These are phyloP conservation scores for Akebia trifoliata DNA, from an alignment of 164 flowering plant species.

Conservation along the genomic window DNA sequence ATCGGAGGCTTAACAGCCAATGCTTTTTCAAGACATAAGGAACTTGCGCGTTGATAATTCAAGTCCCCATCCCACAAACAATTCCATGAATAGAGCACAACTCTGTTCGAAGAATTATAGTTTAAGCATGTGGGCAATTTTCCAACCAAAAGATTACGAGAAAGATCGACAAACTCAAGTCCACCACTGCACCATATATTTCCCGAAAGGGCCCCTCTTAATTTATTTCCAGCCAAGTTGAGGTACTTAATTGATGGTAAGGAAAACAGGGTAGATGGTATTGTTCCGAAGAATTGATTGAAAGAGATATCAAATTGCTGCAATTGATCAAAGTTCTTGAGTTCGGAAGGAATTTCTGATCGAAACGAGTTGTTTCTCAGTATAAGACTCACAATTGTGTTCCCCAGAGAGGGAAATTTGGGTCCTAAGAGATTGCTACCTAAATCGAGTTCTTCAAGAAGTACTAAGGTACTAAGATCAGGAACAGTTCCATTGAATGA, in stretches of 20 bases:
- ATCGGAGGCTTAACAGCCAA: slow-evolving; percentile 68
- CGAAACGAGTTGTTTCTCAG: slow-evolving; percentile 58
- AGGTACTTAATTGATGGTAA: slow-evolving; percentile 52
- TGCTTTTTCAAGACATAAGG: slow-evolving; percentile 61
- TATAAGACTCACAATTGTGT: slow-evolving; percentile 31
- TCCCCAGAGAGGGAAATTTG: slow-evolving; percentile 49
- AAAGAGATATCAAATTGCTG: slow-evolving; percentile 51
- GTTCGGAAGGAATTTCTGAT: slow-evolving; percentile 42
- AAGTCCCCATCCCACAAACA: slow-evolving; percentile 44
- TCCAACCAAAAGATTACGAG: slow-evolving; percentile 59
- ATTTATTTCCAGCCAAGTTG: slow-evolving; percentile 46
- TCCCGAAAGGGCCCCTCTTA: slow-evolving; percentile 47
- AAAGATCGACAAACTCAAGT: slow-evolving; percentile 62
- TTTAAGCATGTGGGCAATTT: slow-evolving; percentile 54
- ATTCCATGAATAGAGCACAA: slow-evolving; percentile 49
- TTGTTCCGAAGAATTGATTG: slow-evolving; percentile 50
- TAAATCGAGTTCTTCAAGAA: slow-evolving; percentile 60
- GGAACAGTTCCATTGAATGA: slow-evolving; percentile 70
- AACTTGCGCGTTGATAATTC: slow-evolving; percentile 43
- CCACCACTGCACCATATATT: slow-evolving; percentile 37
- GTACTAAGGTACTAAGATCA: slow-evolving; percentile 40
- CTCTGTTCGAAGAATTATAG: slow-evolving; percentile 33
- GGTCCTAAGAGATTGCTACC: slow-evolving; percentile 58
- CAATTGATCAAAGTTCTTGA: slow-evolving; percentile 31
- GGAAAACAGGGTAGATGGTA: slow-evolving; percentile 55